A percentile compares a stretch with the other conserved stretches of the same genome.
phyloP scores from a whole-genome alignment of 2,329 filamentous ascomycete genomes.

The Sporothrix brunneoviolacea region DNA sequence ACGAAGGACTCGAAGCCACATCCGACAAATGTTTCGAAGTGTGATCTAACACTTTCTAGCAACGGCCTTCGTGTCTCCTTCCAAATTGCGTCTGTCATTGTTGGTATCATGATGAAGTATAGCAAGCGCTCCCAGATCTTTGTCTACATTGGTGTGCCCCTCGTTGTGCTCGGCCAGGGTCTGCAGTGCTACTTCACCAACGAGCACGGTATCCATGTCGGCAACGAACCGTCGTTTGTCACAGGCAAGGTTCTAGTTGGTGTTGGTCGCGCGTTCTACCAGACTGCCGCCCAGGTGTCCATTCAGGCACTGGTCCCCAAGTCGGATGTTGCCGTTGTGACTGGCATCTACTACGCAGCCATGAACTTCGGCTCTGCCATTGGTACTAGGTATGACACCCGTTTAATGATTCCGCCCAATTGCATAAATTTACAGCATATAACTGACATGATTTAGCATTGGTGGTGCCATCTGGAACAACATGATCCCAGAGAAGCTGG shows the following conservation, averaged over 20 bases:
- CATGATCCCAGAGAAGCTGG: constrained; percentile 35
- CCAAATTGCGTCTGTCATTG: constrained; percentile 50
- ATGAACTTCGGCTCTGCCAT: constrained; percentile 57
- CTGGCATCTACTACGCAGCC: constrained; percentile 52
- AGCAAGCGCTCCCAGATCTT: constrained; percentile 55
- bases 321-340: constrained; percentile 55
- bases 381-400: constrained; percentile 29
- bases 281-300: constrained; percentile 39
- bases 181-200: constrained; percentile 48
- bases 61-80: constrained; percentile 48
- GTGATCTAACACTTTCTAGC: too few species aligned
- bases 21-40: too few species aligned
- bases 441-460: constrained; percentile 43
- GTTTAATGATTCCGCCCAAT: constrained; percentile 27
- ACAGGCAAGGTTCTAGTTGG: constrained; percentile 57
- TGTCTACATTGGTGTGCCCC: constrained; percentile 51
- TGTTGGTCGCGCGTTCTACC: constrained; percentile 56
- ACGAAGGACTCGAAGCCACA: too few species aligned
- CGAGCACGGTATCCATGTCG: constrained; percentile 40
- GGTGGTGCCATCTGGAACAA: constrained; percentile 58
- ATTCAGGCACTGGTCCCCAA: constrained; percentile 37
- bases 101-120: constrained; percentile 51
- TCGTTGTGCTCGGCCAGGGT: constrained; percentile 58
- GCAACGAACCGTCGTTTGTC: constrained; percentile 49
- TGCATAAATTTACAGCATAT: too few species aligned